Base-by-base conservation (phyloP, 768 basidiomycete genomes). In the Boletus barrowsii region DNA sequence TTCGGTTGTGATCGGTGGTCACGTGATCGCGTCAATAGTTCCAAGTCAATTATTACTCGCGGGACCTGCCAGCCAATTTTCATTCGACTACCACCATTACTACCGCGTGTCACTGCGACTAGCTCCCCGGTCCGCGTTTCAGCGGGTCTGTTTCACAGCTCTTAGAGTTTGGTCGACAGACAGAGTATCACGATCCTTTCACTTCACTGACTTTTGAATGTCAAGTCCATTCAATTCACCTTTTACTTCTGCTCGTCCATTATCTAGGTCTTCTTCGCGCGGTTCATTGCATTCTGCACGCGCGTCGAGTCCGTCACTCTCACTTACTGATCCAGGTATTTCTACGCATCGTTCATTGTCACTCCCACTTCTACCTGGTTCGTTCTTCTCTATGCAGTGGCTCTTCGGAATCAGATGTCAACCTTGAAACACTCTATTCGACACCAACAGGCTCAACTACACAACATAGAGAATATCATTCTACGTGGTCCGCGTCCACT, bases 361-460 rank as follows among this genome's bases (percentile, higher is more conserved):
- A 59, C 42, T 60, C 60, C 56, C 58, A 55, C 20, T 52, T 29
- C 49, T 42, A 60, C 47, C 53, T 51, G 62, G 63, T 70, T 66
- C 67, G 58, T 62, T 64, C 55, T 55, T 40, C 63, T 66, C 57
- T 55, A 56, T 63, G 47, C 63, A 92, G 90, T 90, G 65, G 80
- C 83, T 57, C 77, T 90, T 49, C 83, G 90, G 52, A 84, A 82
- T 62, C 89, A 91, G 56, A 85, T 92, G 72, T 89, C 88, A 60
- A 85, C 84, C 39, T 73, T 92, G 64, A 90, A 87, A 72, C 90
- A 92, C 68, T 82, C 79, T 66, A 92, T 92, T 62, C 76, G 90
- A 57, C 89, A 91, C 62, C 87, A 92, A 65, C 88, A 90, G 74
- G 89, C 89, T 18, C 88, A 91, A 62, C 69, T 90, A 35, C 80